These are phyloP conservation scores for Cercophora newfieldiana DNA, from an alignment of 495 filamentous ascomycete genomes.

Conservation along the genomic window DNA sequence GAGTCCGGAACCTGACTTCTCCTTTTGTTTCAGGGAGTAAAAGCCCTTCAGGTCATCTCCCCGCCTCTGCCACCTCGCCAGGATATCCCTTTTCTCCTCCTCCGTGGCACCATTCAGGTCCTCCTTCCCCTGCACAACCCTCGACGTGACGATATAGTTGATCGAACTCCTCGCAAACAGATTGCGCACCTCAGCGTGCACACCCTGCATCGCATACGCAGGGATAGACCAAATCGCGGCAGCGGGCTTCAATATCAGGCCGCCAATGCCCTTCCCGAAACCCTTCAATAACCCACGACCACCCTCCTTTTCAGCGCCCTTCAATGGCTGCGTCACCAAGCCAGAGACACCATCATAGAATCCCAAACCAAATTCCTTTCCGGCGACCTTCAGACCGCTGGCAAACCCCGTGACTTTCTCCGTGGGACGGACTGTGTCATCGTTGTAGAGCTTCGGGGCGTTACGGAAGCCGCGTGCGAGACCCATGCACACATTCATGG, in stretches of 20 bases:
- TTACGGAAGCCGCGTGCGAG: slow-evolving; percentile 86
- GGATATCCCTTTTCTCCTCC: slow-evolving; percentile 58
- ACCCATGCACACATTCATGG: slow-evolving; percentile 76
- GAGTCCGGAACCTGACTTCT: slow-evolving; percentile 17
- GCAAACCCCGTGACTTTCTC: slow-evolving; percentile 71
- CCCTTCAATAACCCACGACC: slow-evolving; percentile 70
- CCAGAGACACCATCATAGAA: slow-evolving; percentile 72
- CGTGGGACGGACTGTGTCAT: slow-evolving; percentile 65
- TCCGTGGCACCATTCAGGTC: slow-evolving; percentile 51
- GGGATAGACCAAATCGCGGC: slow-evolving; percentile 68
- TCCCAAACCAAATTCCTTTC: slow-evolving; percentile 66
- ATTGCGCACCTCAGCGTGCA: slow-evolving; percentile 71
- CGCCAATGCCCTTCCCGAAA: slow-evolving; percentile 72
- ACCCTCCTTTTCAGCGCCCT: slow-evolving; percentile 68
- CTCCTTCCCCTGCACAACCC: slow-evolving; percentile 69
- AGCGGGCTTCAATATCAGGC: slow-evolving; percentile 66
- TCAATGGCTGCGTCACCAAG: slow-evolving; percentile 66
- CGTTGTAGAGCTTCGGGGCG: slow-evolving; percentile 74
- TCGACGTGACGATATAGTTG: slow-evolving; percentile 70
- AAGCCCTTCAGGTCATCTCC: slow-evolving; percentile 55
- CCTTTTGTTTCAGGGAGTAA: slow-evolving; percentile 40
- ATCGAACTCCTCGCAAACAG: slow-evolving; percentile 61
- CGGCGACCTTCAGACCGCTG: slow-evolving; percentile 65
- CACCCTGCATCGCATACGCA: slow-evolving; percentile 72
- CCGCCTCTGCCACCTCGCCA: slow-evolving; percentile 56